A percentile compares a stretch with the other conserved stretches of the same genome.
These are phyloP conservation scores for Colletotrichum sp. DNA, from an alignment of 2,329 filamentous ascomycete species.

Conservation along the genomic window DNA sequence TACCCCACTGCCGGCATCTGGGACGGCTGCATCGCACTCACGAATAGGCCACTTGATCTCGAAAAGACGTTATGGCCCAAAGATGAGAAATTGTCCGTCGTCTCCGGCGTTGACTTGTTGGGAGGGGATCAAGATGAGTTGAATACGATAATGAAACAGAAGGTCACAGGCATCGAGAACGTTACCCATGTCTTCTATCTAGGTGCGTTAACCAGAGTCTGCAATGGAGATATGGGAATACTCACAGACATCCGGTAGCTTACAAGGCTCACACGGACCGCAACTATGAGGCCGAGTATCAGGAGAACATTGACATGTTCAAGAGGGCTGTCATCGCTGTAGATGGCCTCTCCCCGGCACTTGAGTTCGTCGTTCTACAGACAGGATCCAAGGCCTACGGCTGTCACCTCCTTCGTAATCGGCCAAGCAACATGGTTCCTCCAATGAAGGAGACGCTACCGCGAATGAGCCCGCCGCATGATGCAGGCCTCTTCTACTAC, in stretches of 20 bases:
- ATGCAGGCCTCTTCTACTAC: conserved; percentile 43
- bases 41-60: conserved; percentile 29
- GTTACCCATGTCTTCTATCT: conserved; percentile 50
- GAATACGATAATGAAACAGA: conserved; percentile 34
- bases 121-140: conserved; percentile 41
- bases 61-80: conserved; percentile 40
- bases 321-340: conserved; percentile 39
- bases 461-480: conserved; percentile 36
- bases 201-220: conserved; percentile 18
- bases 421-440: conserved; percentile 38
- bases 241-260: conserved; percentile 24
- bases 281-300: conserved; percentile 35
- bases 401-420: conserved; percentile 43
- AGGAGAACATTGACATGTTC: conserved; percentile 46
- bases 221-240: not conserved
- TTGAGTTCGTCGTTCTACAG: conserved; percentile 41
- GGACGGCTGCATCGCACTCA: conserved; percentile 25
- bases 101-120: conserved; percentile 46
- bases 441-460: conserved; percentile 36
- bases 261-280: conserved; percentile 44
- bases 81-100: conserved; percentile 42
- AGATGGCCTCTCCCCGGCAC: conserved; percentile 34
- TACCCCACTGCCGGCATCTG: conserved; percentile 19
- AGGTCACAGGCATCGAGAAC: conserved; percentile 36
- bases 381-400: conserved; percentile 44